These are phyloP conservation scores for Artemisia annua DNA, from an alignment of 129 eudicot species.

Conservation along the genomic window DNA sequence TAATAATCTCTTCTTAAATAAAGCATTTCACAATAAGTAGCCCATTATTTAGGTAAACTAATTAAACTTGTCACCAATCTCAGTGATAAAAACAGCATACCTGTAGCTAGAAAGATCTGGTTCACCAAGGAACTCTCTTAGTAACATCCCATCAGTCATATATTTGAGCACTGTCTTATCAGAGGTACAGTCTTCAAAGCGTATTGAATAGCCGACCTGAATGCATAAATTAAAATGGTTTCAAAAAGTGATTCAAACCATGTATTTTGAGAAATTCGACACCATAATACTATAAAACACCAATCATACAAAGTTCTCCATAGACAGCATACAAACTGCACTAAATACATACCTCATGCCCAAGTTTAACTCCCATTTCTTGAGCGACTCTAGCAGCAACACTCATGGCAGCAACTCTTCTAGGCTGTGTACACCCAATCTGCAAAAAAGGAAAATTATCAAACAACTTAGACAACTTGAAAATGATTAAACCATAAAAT, in stretches of 20 bases:
- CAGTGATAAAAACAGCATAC: slow-evolving; percentile 2
- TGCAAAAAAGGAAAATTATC: slow-evolving; percentile 25
- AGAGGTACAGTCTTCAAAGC: slow-evolving; percentile 57
- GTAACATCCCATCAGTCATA: slow-evolving; percentile 61
- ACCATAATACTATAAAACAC: no score
- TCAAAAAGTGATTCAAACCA: not conserved
- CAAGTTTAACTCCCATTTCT: slow-evolving; percentile 93
- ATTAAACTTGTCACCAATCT: not conserved
- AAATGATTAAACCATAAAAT: no score
- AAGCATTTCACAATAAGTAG: not conserved
- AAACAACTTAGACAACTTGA: no score
- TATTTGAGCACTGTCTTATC: slow-evolving; percentile 50
- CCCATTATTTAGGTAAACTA: not conserved
- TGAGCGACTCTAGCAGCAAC: slow-evolving; percentile 96
- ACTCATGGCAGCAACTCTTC: slow-evolving; percentile 98
- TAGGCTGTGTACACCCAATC: slow-evolving; percentile 94
- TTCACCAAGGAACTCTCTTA: slow-evolving; percentile 51
- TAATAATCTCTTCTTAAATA: not conserved
- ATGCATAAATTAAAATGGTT: slow-evolving; percentile 17
- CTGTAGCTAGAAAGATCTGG: slow-evolving; percentile 55
- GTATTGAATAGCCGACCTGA: slow-evolving; percentile 51
- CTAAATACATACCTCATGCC: slow-evolving; percentile 69
- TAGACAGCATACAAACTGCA: no score
- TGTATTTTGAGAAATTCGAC: no score
- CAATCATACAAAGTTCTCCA: no score